phyloP scores from a whole-genome alignment of 2,329 filamentous ascomycete species.

The Gaeumannomyces sp. region DNA sequence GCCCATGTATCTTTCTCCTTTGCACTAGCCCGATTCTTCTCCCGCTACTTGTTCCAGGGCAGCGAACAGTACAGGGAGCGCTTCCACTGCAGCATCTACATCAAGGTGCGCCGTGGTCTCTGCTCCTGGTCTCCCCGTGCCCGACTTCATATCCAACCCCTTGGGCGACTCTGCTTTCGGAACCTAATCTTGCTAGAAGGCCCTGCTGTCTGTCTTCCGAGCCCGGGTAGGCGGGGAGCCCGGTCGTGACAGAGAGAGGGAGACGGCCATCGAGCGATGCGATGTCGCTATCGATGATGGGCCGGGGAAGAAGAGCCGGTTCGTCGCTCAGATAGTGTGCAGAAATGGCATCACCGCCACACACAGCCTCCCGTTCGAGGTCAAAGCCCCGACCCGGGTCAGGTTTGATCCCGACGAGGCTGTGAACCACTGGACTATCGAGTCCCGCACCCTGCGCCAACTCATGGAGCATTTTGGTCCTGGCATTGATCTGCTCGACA shows the following conservation, averaged over 20 bases:
- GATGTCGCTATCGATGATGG: constrained; percentile 70
- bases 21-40: constrained; percentile 63
- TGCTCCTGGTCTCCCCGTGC: background rate
- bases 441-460: constrained; percentile 63
- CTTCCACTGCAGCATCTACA: constrained; percentile 72
- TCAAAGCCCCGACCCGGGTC: constrained; percentile 67
- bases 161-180: background rate
- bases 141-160: background rate
- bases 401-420: constrained; percentile 64
- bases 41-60: constrained; percentile 61
- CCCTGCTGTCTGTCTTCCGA: constrained; percentile 69
- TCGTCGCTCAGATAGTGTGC: constrained; percentile 68
- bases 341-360: constrained; percentile 73
- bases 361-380: constrained; percentile 70
- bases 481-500: constrained; percentile 73
- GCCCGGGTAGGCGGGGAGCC: constrained; percentile 54
- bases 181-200: constrained; percentile 31
- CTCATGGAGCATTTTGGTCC: constrained; percentile 76
- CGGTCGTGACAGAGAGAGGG: constrained; percentile 51
- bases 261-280: constrained; percentile 66
- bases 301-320: constrained; percentile 62
- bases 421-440: constrained; percentile 65
- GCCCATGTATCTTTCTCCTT: constrained; percentile 71
- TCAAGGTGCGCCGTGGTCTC: constrained; percentile 44
- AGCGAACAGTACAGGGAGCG: constrained; percentile 43